Evolutionary conservation across 352 stramenopile species (phyloP).

Genomic region (Pythium graminicola): DNA sequence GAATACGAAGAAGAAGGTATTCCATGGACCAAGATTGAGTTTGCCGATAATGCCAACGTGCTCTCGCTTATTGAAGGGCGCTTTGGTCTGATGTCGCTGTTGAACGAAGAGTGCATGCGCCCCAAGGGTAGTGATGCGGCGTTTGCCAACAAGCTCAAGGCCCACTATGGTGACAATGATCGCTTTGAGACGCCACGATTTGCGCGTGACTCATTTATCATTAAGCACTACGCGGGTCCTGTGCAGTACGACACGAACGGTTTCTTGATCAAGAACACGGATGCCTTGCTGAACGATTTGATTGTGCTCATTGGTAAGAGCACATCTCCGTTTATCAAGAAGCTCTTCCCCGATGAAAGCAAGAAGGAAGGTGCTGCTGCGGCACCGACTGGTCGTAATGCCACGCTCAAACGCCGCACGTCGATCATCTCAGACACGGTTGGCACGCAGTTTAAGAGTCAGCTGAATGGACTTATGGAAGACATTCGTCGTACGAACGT

Average conservation of each 20-base stretch:
- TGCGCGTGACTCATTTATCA: constrained; percentile 74
- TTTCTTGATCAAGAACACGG: constrained; percentile 89
- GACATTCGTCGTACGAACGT: constrained; percentile 41
- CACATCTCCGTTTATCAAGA: constrained; percentile 65
- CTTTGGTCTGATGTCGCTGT: constrained; percentile 69
- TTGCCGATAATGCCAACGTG: constrained; percentile 82
- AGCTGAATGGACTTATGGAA: constrained; percentile 75
- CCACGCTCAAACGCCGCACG: constrained; percentile 61
- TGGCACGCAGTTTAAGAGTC: constrained; percentile 75
- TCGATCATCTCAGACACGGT: constrained; percentile 80
- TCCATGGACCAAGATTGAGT: constrained; percentile 84
- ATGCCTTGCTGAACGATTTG: constrained; percentile 79
- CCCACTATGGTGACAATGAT: constrained; percentile 62
- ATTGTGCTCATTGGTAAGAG: constrained; percentile 61
- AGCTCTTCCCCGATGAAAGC: constrained; percentile 50
- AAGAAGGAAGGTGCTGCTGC: constrained; percentile 41
- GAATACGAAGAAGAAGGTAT: constrained; percentile 82
- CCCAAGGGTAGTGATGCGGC: constrained; percentile 77
- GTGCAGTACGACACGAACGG: constrained; percentile 79
- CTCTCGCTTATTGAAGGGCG: constrained; percentile 68
- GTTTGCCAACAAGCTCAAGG: constrained; percentile 72
- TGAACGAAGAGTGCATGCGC: constrained; percentile 82
- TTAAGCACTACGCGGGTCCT: constrained; percentile 81
- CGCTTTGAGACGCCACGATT: constrained; percentile 62
- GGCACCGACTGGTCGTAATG: constrained; percentile 42